Base-by-base conservation (phyloP, 2,329 filamentous ascomycete species). In the Botrytis sinoallii region DNA sequence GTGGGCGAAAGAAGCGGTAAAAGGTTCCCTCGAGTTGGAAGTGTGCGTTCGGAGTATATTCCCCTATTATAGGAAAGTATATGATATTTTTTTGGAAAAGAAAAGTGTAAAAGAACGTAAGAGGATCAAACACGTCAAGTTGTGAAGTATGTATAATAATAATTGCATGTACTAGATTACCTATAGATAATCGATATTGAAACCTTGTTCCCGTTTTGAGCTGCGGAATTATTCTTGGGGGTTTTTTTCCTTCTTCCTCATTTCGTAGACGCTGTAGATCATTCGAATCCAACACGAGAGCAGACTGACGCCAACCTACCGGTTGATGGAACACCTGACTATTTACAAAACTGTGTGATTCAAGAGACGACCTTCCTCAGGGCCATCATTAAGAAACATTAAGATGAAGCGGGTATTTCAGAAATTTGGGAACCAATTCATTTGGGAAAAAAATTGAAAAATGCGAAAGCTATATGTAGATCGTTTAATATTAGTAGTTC, bases 1-100 rank as follows among this genome's bases (percentile, higher is more conserved):
- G 70, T 72, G 70, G 70, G 61, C 32, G 64, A 68, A 72, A 72
- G 64, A 68, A 72, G 71, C 71, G 71, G 71, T 69, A 72, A 72
- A 72, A 72, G 65, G 59, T 59, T 46, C 35, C 59, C 38, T 46
- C 22, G 46, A 42, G 48, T 60, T 55, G 70, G 63, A 67, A 42
- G 48, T 32, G 10, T 67, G 61, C 40, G 48, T 32, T 12, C 46
- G 70, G 70, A 38, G 38, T 59, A 57, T 32, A 69, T 57, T 69
- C 66, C 48, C 66, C 66, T 68, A 57, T 68, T 42, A 68, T 57
- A 52, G 46, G 63, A 46, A 48, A 44, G 42, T 60, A 38, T 35
- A 35, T 67, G n/a, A 60, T 66, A 42, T 55, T 57, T 42, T 42
- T 35, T 59, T 67, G 40, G n/a, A 57, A 65, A 65, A 52, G 59